Percentiles rank a stretch among this genome's conserved stretches.
These are phyloP conservation scores for Colletotrichum neosansevieriae DNA, from an alignment of 2,329 filamentous ascomycete species.

Conservation along the genomic window DNA sequence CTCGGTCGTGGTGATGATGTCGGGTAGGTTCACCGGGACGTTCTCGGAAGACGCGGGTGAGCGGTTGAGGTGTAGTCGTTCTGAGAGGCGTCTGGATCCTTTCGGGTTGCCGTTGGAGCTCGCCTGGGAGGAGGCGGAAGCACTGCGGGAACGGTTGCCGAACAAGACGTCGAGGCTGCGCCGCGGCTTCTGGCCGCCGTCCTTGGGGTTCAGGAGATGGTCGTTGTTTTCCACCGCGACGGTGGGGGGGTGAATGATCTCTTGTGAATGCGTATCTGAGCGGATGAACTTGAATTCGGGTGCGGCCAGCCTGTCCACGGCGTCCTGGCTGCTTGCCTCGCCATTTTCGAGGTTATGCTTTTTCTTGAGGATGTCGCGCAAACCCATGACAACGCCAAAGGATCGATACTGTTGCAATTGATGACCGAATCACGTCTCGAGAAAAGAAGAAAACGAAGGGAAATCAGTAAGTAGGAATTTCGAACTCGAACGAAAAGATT, in stretches of 20 bases:
- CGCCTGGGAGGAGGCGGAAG: conserved; percentile 58
- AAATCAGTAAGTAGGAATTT: neutral
- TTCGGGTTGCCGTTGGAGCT: conserved; percentile 51
- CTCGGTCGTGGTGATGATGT: conserved; percentile 67
- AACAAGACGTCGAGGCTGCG: conserved; percentile 61
- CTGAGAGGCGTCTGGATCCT: conserved; percentile 67
- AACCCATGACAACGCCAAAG: conserved; percentile 55
- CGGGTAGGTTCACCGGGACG: conserved; percentile 83
- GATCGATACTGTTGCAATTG: conserved; percentile 15
- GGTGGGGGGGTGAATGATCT: conserved; percentile 79
- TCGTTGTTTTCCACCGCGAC: conserved; percentile 44
- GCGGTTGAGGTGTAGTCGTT: conserved; percentile 76
- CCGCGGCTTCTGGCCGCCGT: conserved; percentile 50
- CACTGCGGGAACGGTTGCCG: conserved; percentile 60
- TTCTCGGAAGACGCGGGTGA: conserved; percentile 74
- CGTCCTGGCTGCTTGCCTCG: conserved; percentile 51
- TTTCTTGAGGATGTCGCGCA: conserved; percentile 67
- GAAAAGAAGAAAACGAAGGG: neutral
- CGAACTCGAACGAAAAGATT: conserved; percentile 1
- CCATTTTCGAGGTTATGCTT: conserved; percentile 59
- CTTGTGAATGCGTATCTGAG: conserved; percentile 83
- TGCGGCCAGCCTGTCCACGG: conserved; percentile 45
- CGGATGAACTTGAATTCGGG: conserved; percentile 87
- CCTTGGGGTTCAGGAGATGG: conserved; percentile 42
- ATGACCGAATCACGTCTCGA: neutral